Conservation (phyloP, 78 protist species). For the Anaeramoeba flamelloides region DNA sequence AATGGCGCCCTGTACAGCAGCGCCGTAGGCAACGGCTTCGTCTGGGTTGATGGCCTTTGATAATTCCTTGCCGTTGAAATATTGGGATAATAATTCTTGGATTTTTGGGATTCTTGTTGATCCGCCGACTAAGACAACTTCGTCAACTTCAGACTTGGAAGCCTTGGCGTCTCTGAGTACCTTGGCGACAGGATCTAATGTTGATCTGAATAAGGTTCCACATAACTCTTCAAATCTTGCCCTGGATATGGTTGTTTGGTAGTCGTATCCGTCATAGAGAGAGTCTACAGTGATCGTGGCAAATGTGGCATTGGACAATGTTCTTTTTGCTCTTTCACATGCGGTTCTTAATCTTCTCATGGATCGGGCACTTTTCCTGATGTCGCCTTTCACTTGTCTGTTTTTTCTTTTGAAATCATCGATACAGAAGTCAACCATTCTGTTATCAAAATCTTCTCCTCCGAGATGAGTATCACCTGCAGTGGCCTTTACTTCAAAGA, state of each 20-base stretch:
- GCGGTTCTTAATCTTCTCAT: slow-evolving; percentile 48
- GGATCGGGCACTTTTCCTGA: slow-evolving; percentile 20
- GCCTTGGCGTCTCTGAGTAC: slow-evolving; percentile 73
- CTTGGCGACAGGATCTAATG: slow-evolving; percentile 69
- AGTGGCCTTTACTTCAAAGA: slow-evolving; percentile 64
- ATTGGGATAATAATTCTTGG: slow-evolving; percentile 77
- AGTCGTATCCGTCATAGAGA: slow-evolving; percentile 84
- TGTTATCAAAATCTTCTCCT: slow-evolving; percentile 69
- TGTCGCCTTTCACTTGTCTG: slow-evolving; percentile 18
- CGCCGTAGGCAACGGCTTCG: slow-evolving; percentile 99
- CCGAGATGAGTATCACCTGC: slow-evolving; percentile 66
- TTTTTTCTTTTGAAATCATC: slow-evolving; percentile 37
- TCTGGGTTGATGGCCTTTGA: slow-evolving; percentile 83
- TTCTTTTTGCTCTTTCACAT: slow-evolving; percentile 55
- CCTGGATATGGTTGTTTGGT: slow-evolving; percentile 69
- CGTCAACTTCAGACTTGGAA: slow-evolving; percentile 51
- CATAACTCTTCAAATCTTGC: slow-evolving; percentile 90
- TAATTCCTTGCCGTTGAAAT: slow-evolving; percentile 85
- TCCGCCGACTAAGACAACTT: slow-evolving; percentile 94
- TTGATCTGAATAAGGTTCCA: slow-evolving; percentile 68
- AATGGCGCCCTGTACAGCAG: slow-evolving; percentile 97
- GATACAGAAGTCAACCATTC: slow-evolving; percentile 29
- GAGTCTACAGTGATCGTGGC: slow-evolving; percentile 86
- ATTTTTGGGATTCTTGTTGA: slow-evolving; percentile 92
- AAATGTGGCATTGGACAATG: slow-evolving; percentile 45